Evolutionary conservation across 1,139 yeast species (phyloP), one percentile per base, ranked within the genome.

Genomic region (Taphrina betulina): DNA sequence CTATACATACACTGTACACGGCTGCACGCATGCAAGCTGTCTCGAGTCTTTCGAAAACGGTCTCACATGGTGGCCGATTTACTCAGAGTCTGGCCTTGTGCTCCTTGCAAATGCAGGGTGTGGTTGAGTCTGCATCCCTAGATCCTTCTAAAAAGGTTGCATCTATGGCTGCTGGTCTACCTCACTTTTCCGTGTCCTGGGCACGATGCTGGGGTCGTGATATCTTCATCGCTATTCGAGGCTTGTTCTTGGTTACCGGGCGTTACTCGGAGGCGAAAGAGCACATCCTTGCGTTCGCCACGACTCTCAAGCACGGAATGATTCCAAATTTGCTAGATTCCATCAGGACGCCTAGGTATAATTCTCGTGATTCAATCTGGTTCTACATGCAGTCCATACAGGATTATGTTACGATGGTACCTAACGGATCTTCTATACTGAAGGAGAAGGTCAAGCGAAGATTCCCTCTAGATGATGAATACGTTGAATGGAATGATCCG

Each of bases 121-220:
- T 63, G 37, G 79, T 85, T 78, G 78, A 81, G 45, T 81, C 82
- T 42, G 86, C 96, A 0, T 86, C 96, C 0, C 75, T 92, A 57
- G 72, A 75, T 28, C 95, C 97, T 0, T 74, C 75, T 26, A 73
- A 75, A 60, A 59, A 53, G 5, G 78, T 81, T 12, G 85, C 95
- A 1, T 79, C 88, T 44, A 75, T 92, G 78, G 96, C 97, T 14
- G 98, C 98, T 1, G 98, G 97, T 0, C 76, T 92, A 60, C 98
- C 98, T 2, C 96, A 90, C 71, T 92, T 92, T 69, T 82, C 94
- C 66, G 79, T 78, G 58, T 88, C 84, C 63, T 89, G 86, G 69
- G 89, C 90, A 95, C 78, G 98, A 70, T 88, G 96, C 68, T 92
- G 98, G 98, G 98, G 98, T 28, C 78, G 98, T 67, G 98, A 92